Conservation (phyloP, 352 stramenopile genomes). For the Lagenidium giganteum region DNA sequence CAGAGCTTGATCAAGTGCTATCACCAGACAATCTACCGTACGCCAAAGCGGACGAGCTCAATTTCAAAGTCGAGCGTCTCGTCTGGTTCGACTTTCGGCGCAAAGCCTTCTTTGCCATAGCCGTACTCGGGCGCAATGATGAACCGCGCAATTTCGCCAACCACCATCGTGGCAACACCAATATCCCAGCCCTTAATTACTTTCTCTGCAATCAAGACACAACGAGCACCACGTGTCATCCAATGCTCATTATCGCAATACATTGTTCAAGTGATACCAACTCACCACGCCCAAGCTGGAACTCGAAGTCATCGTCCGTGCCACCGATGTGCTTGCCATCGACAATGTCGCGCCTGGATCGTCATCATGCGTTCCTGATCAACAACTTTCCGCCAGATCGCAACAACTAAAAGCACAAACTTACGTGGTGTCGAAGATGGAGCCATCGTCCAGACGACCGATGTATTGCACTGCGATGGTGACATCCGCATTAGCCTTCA, state of each 20-base stretch:
- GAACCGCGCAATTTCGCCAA: slow-evolving; percentile 75
- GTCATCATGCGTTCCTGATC: not conserved
- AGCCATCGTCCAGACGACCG: slow-evolving; percentile 69
- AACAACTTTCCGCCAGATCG: not conserved
- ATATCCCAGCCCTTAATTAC: slow-evolving; percentile 87
- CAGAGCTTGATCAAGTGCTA: not conserved
- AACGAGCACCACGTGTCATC: not conserved
- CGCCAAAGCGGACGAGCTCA: slow-evolving; percentile 72
- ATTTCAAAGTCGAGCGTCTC: slow-evolving; percentile 87
- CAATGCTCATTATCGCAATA: slow-evolving; percentile 1
- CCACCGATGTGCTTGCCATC: slow-evolving; percentile 78
- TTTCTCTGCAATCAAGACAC: slow-evolving; percentile 40
- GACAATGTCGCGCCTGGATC: slow-evolving; percentile 59
- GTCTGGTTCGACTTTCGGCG: slow-evolving; percentile 79
- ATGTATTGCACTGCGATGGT: slow-evolving; percentile 73
- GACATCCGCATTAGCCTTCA: not conserved
- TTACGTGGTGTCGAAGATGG: slow-evolving; percentile 85
- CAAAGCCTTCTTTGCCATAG: slow-evolving; percentile 74
- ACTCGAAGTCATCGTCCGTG: slow-evolving; percentile 83
- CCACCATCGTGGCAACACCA: slow-evolving; percentile 72
- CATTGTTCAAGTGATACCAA: not conserved
- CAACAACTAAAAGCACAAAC: slow-evolving; percentile 2
- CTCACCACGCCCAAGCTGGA: slow-evolving; percentile 70
- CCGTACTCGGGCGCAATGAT: slow-evolving; percentile 81
- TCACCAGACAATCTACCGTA: slow-evolving; percentile 9